Percentiles rank a stretch among this genome's conserved stretches.
Conservation (phyloP, 2,329 filamentous ascomycete species). For the Penicillium sp. region DNA sequence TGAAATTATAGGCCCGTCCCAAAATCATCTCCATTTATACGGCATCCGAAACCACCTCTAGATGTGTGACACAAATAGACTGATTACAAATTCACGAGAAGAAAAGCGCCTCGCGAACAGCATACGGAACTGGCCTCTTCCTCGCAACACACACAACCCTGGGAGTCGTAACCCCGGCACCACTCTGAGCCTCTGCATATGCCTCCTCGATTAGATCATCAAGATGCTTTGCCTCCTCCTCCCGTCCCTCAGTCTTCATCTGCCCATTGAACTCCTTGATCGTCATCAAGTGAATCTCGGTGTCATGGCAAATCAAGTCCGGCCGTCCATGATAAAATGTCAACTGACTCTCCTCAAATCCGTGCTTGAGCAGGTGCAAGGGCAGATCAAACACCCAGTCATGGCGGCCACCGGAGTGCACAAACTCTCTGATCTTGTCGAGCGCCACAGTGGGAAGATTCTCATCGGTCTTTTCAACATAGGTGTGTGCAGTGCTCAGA, state of each 20-base stretch:
- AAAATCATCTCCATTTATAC: too few relatives aligned
- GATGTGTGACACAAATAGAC: too few relatives aligned
- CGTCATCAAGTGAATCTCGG: slow-evolving; percentile 21
- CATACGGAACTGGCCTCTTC: neutral
- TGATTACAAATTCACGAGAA: neutral
- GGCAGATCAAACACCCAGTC: slow-evolving; percentile 21
- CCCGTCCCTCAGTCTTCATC: slow-evolving; percentile 8
- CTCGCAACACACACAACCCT: slow-evolving; percentile 12
- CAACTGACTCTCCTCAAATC: slow-evolving; percentile 14
- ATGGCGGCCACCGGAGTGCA: slow-evolving; percentile 21
- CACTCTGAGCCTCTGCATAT: slow-evolving; percentile 13
- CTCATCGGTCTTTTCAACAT: slow-evolving; percentile 12
- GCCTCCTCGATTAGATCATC: slow-evolving; percentile 9
- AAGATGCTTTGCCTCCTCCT: slow-evolving; percentile 12
- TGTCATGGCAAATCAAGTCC: slow-evolving; percentile 14
- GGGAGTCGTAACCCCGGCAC: slow-evolving; percentile 19
- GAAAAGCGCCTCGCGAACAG: neutral
- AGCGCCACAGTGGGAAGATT: slow-evolving; percentile 11
- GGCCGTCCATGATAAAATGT: slow-evolving; percentile 13
- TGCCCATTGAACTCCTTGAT: slow-evolving; percentile 20
- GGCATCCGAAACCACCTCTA: too few relatives aligned
- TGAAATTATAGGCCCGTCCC: too few relatives aligned
- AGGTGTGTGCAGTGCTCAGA: slow-evolving; percentile 22
- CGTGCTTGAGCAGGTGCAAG: slow-evolving; percentile 7
- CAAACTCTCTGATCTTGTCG: slow-evolving; percentile 15